Base-by-base conservation (phyloP, 495 filamentous ascomycete species). In the Lasiosphaeria hispida region DNA sequence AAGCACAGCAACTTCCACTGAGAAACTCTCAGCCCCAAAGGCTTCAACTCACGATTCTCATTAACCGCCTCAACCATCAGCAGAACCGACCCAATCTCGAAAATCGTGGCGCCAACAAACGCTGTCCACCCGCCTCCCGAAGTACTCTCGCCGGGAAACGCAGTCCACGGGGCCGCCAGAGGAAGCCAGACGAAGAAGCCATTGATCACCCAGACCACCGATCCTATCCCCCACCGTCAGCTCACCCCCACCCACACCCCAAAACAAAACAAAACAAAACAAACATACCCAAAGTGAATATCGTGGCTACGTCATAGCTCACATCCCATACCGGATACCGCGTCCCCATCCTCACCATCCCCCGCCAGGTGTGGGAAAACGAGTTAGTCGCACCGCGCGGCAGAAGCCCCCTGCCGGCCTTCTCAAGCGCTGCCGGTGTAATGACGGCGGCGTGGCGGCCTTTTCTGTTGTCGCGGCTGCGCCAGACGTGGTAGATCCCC, bases 391-490 rank as follows among this genome's bases (percentile, higher is more conserved):
- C 55, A 5, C 23, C 23, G 7, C 57, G 67, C 0, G 84, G 85
- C n/a, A 34, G 42, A 41, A 15, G 34, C 10, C 14, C 4, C 11
- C 18, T 19, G 36, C 10, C 30, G 10, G n/a, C n/a, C 50, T 18
- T 11, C 36, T 39, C 39, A 33, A 10, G 1, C 34, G 35, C 15
- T 14, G 23, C 39, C 10, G 43, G 15, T 7, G 75, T 70, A 48
- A 89, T 68, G 3, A 75, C 57, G 1, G 87, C 63, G 13, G 83
- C 73, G 69, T 89, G 87, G 14, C 87, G 76, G 18, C 87, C 74
- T 34, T 89, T 90, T 41, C 86, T 77, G 64, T 87, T 88, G 67
- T 90, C 86, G n/a, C 87, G 80, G 41, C 85, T 85, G 11, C 82
- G 80, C 70, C 68, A 68, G 50, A 72, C 44, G 30, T 69, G 62